Conservation (phyloP, 495 filamentous ascomycete genomes). For the Aspergillus cavernicola region DNA sequence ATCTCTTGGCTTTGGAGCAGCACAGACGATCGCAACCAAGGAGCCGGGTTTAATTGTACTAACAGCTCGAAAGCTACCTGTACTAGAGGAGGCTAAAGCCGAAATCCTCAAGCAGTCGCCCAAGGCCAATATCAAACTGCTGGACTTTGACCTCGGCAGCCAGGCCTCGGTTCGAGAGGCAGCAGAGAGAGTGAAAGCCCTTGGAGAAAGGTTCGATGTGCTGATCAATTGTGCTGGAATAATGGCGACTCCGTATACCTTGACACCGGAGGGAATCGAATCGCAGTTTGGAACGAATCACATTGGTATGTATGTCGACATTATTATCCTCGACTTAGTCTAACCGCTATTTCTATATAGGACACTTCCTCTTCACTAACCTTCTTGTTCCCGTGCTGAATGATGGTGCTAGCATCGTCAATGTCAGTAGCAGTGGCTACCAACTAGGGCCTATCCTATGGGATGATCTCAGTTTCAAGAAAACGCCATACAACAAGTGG, state of each 20-base stretch:
- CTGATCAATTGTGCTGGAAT: neutral
- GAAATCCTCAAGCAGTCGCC: neutral
- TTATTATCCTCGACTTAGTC: no score
- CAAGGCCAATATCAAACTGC: neutral
- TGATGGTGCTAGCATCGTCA: neutral
- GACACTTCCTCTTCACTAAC: neutral
- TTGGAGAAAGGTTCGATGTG: neutral
- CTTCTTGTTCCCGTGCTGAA: neutral
- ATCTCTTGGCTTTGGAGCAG: neutral
- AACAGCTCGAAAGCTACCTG: neutral
- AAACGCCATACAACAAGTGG: conserved; percentile 1
- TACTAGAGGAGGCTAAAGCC: neutral
- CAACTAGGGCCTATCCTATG: neutral
- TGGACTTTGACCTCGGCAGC: neutral
- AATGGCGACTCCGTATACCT: neutral
- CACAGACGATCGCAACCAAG: neutral
- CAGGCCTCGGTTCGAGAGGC: neutral
- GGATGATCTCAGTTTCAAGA: conserved; percentile 6
- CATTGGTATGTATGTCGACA: neutral
- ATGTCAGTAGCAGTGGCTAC: neutral
- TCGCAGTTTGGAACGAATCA: neutral
- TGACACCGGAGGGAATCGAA: neutral
- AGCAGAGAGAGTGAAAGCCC: neutral
- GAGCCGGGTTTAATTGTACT: neutral
- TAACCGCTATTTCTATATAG: no score